Evolutionary conservation across 2,329 filamentous ascomycete species (phyloP), one percentile per base, ranked within the genome.

Genomic region (Xylaria sp.): DNA sequence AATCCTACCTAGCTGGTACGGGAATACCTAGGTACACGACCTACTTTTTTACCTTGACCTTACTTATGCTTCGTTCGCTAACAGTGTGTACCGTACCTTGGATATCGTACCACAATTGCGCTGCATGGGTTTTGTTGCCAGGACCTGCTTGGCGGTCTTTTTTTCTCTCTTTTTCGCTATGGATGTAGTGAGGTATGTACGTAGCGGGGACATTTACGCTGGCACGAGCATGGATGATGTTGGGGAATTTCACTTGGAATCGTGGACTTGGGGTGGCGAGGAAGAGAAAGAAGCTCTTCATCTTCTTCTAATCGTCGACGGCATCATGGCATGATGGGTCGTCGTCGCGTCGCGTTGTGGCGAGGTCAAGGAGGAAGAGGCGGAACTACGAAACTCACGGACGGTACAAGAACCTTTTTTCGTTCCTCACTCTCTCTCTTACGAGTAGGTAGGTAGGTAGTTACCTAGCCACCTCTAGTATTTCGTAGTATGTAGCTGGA

Each of bases 71-170:
- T 59, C 59, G n/a, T 8, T 44, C n/a, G 58, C 57, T 60, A 61
- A 46, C 58, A 67, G 64, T 66, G 65, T 62, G 16, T 16, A 46
- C 42, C 42, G 23, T 30, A 30, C 23, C 23, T 30, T 46, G n/a
- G 42, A 46, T 46, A 66, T 59, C 67, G 58, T 64, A 52, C 53
- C 53, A 55, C 42, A 67, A 61, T 65, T 58, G 58, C 60, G 59
- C 67, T 69, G 65, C 67, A 71, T 66, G 30, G 47, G 23, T 30
- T 9, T 67, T 13, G 68, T 69, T 66, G 65, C 69, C 66, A 65
- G 69, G 66, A 56, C 61, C 66, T 70, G 67, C 69, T 71, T 70
- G 67, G 67, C 67, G 56, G 64, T 65, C 51, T 66, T 61, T 68
- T 67, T 70, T 67, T 67, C 67, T 55, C 62, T 65, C 51, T 65